Evolutionary conservation across 1,284 basidiomycete species (phyloP), one percentile per base, ranked within the genome.

Genomic region (Trametes hirsuta): DNA sequence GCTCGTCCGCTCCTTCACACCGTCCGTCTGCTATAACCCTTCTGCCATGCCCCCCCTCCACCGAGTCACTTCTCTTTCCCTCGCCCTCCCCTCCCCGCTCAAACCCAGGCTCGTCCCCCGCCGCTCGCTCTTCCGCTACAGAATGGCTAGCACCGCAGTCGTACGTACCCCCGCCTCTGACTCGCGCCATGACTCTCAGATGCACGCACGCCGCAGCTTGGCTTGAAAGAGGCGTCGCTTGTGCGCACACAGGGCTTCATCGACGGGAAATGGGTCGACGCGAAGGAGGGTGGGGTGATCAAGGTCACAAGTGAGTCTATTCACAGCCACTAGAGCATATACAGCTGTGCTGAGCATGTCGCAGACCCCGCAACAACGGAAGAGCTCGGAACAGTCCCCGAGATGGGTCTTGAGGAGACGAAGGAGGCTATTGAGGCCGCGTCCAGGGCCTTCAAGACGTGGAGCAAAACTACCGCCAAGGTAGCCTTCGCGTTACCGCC

Each of bases 301-400:
- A 73, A 77, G 35, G 93, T 97, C 47, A 85, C 81, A 45, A 93
- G 94, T 94, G 70, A 62, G 88, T 81, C 37, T 4, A 35, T 8
- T 48, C 51, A 36, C 30, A n/a, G 8, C 22, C 42, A 14, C 18
- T 30, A 30, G 4, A 30, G 30, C 30, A 30, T 8, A 30, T 30
- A 30, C 30, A 30, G 30, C 30, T 30, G 37, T 41, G 40, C 36
- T 37, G 30, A 30, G 30, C 30, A 8, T 36, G 15, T 8, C 21
- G 25, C 62, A 95, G 95, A 97, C 78, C 95, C 95, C 35, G 90
- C 93, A 4, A 95, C 90, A 1, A 83, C 84, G 42, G 84, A 94
- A 68, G 83, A 85, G 58, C 82, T 97, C 46, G 95, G 93, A 30
- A 87, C 84, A 0, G 80, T 94, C 30, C 93, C 95, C 5, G 95